Base-by-base conservation (phyloP, 257 asterid species). In the Plantago elongata region DNA sequence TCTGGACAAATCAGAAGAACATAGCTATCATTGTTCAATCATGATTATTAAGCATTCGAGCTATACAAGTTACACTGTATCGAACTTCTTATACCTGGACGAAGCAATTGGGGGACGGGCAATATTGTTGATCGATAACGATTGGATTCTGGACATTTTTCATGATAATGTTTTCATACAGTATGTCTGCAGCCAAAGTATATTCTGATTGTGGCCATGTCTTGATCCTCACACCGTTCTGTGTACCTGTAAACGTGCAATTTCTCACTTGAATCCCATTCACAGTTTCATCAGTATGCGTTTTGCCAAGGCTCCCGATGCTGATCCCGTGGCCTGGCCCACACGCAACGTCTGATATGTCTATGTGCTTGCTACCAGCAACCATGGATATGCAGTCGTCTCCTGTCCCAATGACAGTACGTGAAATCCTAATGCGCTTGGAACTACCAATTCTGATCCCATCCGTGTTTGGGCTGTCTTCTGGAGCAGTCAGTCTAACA, bases 301-400 rank as follows among this genome's bases (percentile, higher is more conserved):
- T 38, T 40, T 51, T 71, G 3, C 96, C 92, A 0, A 83, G 85
- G 72, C 90, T 81, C 5, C 96, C 90, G 5, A 84, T 63, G 67
- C 96, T 84, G 66, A 84, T 82, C 18, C 96, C 94, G 15, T 88
- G 96, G 3, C 95, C 92, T 3, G 96, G 96, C 2, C 96, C 94
- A 54, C 94, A 88, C 0, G 44, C 0, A 38, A 88, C 82, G 0
- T 47, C 61, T 9, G 69, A 14, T 15, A 85, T 80, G 11, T 76
- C 73, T 13, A 85, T 69, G 77, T 73, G 45, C 17, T 58, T 57
- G 61, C 83, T 78, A 3, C 95, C 96, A 0, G 83, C 62, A 49
- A 85, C 81, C 89, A 88, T 80, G 38, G 90, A 22, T 15, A 88
- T 29, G 66, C 96, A 88, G 56, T 83, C 95, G 57, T 88, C 96